Evolutionary conservation across 202 grass and related monocot genomes (phyloP).

Genomic region (Bolboschoenoplectus hybrid): DNA sequence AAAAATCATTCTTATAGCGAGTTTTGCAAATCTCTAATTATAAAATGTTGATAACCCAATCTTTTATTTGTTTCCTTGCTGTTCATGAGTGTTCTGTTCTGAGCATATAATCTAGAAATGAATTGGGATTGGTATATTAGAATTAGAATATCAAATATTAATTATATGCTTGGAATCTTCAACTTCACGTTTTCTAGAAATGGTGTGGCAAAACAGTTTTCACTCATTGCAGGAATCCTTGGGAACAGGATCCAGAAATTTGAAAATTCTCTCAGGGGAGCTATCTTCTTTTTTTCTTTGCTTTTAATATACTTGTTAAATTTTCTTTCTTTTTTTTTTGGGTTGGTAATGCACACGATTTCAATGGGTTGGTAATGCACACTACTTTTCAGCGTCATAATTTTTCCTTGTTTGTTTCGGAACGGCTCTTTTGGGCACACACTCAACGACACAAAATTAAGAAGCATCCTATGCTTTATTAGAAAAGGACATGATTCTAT

Average conservation of each 20-base stretch:
- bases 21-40: neutral
- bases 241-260: neutral
- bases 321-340: slow-evolving; percentile 16
- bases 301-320: neutral
- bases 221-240: slow-evolving; percentile 4
- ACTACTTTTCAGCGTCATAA: neutral
- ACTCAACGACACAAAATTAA: neutral
- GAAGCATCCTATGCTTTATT: slow-evolving; percentile 27
- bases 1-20: neutral
- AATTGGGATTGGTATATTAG: neutral
- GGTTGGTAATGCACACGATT: neutral
- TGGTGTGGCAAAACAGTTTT: slow-evolving; percentile 22
- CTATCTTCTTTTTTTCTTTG: neutral
- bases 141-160: slow-evolving; percentile 7
- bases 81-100: neutral
- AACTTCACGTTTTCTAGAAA: slow-evolving; percentile 12
- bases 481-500: slow-evolving; percentile 1
- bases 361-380: neutral
- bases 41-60: slow-evolving; percentile 6
- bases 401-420: neutral
- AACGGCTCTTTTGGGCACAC: neutral
- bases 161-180: slow-evolving; percentile 19
- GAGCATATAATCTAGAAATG: neutral
- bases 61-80: neutral
- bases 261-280: slow-evolving; percentile 13